phyloP scores from a whole-genome alignment of 2,329 filamentous ascomycete genomes.

The Fusarium multiceps region DNA sequence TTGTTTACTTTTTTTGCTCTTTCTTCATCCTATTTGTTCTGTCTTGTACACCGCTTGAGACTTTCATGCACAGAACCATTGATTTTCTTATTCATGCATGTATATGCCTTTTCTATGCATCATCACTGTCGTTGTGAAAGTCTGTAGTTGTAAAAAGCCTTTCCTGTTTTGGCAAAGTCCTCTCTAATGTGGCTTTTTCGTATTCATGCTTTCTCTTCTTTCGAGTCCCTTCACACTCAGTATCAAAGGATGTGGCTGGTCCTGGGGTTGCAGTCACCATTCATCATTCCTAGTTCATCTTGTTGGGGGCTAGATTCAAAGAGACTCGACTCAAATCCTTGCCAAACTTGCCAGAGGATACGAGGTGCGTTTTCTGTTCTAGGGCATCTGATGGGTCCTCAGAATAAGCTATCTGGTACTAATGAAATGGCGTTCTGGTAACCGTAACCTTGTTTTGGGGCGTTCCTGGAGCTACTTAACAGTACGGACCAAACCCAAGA shows the following conservation, averaged over 20 bases:
- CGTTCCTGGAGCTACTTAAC: constrained; percentile 13
- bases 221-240: not conserved
- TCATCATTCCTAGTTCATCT: not conserved
- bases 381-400: not conserved
- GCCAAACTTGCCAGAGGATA: not conserved
- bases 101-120: not conserved
- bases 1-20: not conserved
- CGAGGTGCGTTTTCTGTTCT: constrained; percentile 10
- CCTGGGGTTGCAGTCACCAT: not conserved
- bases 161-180: not conserved
- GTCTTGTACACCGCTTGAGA: not conserved
- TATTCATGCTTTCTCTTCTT: not conserved
- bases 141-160: not conserved
- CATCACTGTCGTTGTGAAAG: not conserved
- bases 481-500: not conserved
- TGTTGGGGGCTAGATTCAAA: not conserved
- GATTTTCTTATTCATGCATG: not conserved
- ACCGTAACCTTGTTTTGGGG: constrained; percentile 28
- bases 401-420: constrained; percentile 20
- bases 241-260: not conserved
- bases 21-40: not conserved
- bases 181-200: constrained; percentile 6
- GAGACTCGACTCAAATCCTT: not conserved
- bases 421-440: constrained; percentile 9
- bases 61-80: constrained; percentile 2